Evolutionary conservation across 805 yeast genomes (phyloP).

Genomic region (Suhomyces prunicola): DNA sequence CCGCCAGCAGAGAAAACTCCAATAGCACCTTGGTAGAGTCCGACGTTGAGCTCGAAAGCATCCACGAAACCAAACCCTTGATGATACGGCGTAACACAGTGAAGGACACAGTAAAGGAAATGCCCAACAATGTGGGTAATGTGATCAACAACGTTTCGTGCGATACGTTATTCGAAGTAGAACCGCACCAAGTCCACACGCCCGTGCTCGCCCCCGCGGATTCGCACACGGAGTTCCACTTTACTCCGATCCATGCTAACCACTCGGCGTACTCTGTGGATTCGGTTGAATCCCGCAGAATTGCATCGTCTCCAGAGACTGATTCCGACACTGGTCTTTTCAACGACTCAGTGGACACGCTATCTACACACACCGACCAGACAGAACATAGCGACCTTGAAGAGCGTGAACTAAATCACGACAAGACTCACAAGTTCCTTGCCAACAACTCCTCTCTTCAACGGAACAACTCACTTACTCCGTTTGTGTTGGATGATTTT

Average conservation of each 20-base stretch:
- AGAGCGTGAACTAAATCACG: neutral
- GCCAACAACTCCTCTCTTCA: neutral
- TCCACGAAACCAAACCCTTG: conserved; percentile 12
- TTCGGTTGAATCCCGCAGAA: conserved; percentile 5
- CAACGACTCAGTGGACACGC: conserved; percentile 23
- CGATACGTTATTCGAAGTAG: neutral
- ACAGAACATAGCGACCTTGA: conserved; percentile 1
- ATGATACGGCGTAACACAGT: conserved; percentile 4
- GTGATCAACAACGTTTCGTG: conserved; percentile 2
- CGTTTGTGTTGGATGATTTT: conserved; percentile 1
- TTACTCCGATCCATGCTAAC: conserved; percentile 5
- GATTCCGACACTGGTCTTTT: conserved; percentile 10
- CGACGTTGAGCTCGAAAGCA: conserved; percentile 7
- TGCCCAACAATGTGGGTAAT: conserved; percentile 9
- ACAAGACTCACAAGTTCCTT: neutral
- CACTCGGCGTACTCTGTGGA: conserved; percentile 12
- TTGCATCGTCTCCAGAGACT: conserved; percentile 9
- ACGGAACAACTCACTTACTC: neutral
- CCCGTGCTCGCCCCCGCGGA: neutral
- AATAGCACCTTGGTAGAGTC: conserved; percentile 16
- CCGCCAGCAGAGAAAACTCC: conserved; percentile 11
- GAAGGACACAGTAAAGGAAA: conserved; percentile 14
- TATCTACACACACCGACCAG: conserved; percentile 27
- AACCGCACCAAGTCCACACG: neutral
- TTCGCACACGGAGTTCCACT: conserved; percentile 4